Conservation (phyloP, 805 yeast species). For the Starmerella apicola region DNA sequence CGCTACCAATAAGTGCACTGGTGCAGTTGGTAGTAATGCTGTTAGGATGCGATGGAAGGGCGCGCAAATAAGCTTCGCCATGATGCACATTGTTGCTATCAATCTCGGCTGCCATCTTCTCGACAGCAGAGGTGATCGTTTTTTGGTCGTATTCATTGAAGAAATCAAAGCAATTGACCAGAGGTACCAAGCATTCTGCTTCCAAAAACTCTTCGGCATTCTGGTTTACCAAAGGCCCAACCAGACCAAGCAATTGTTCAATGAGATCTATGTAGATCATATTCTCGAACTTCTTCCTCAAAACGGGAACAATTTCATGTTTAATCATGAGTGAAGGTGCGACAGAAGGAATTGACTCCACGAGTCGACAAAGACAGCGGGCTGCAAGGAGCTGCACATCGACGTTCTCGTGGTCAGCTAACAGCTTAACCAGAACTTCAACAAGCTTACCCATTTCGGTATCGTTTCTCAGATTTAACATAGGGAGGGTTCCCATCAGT, state of each 20-base stretch:
- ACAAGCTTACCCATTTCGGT: slow-evolving; percentile 51
- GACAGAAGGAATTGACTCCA: slow-evolving; percentile 56
- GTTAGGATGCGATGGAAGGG: slow-evolving; percentile 12
- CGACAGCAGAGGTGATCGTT: slow-evolving; percentile 59
- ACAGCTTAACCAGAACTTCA: slow-evolving; percentile 41
- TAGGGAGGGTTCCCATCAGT: no score
- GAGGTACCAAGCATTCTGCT: slow-evolving; percentile 51
- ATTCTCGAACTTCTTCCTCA: slow-evolving; percentile 55
- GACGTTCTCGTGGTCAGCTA: slow-evolving; percentile 45
- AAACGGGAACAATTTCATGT: slow-evolving; percentile 51
- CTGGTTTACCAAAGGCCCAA: slow-evolving; percentile 27
- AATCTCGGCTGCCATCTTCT: slow-evolving; percentile 50
- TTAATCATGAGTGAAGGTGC: slow-evolving; percentile 49
- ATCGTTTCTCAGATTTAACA: no score
- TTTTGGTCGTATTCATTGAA: slow-evolving; percentile 82
- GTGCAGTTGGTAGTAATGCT: slow-evolving; percentile 14
- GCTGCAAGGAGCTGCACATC: slow-evolving; percentile 78
- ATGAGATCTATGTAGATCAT: slow-evolving; percentile 81
- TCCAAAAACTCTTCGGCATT: slow-evolving; percentile 30
- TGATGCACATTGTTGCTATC: slow-evolving; percentile 32
- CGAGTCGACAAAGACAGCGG: slow-evolving; percentile 66
- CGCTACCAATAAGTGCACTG: slow-evolving; percentile 14
- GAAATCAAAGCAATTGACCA: slow-evolving; percentile 69
- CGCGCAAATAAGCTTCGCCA: slow-evolving; percentile 13
- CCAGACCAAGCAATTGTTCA: slow-evolving; percentile 58